A percentile compares a stretch with the other conserved stretches of the same genome.
Conservation (phyloP, 257 asterid genomes). For the Gentiana straminea region DNA sequence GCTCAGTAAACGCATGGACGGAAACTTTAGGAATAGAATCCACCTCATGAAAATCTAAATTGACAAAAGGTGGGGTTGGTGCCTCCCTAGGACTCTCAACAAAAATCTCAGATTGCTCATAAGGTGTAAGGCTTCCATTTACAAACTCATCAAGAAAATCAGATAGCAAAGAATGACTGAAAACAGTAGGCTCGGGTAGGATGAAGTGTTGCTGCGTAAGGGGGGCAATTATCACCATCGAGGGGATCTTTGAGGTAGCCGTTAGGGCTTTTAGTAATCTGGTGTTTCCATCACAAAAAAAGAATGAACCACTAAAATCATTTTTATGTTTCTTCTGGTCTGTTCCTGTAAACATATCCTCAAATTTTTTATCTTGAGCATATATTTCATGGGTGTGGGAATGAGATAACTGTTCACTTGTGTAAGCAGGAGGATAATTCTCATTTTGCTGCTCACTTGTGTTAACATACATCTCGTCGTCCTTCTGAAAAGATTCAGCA, state of each 20-base stretch:
- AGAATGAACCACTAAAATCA: constrained; percentile 43
- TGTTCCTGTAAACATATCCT: constrained; percentile 17
- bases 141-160: constrained; percentile 47
- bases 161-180: constrained; percentile 41
- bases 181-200: constrained; percentile 32
- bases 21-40: constrained; percentile 72
- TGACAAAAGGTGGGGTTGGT: constrained; percentile 80
- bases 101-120: constrained; percentile 45
- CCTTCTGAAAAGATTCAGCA: constrained; percentile 21
- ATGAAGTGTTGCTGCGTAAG: constrained; percentile 44
- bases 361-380: constrained; percentile 20
- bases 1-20: constrained; percentile 50
- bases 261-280: constrained; percentile 76
- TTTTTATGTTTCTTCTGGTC: constrained; percentile 28
- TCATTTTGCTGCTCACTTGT: constrained; percentile 24
- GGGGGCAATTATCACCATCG: constrained; percentile 71
- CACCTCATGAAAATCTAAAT: constrained; percentile 77
- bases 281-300: constrained; percentile 63
- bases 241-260: constrained; percentile 55
- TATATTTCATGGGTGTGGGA: neutral
- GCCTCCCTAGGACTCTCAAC: constrained; percentile 41
- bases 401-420: constrained; percentile 11
- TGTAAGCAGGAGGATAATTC: constrained; percentile 17
- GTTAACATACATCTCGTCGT: constrained; percentile 20
- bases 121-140: constrained; percentile 58